Percentiles rank a stretch among this genome's conserved stretches.
Evolutionary conservation across 1,284 basidiomycete species (phyloP).

Genomic region (Tilletia caries): DNA sequence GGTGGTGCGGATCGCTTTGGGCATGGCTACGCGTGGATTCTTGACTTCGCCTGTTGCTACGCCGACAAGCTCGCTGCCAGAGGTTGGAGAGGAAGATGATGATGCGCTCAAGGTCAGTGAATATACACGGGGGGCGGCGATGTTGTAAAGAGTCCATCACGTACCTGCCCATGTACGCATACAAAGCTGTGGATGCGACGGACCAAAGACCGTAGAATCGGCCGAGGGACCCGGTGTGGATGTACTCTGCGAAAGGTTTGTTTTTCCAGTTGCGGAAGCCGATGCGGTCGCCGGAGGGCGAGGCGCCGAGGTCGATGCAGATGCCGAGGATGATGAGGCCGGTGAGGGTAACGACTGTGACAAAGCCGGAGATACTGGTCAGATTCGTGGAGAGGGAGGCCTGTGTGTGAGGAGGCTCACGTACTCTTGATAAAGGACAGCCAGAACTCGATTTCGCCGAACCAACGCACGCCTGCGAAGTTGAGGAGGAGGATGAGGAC

Average conservation of each 20-base stretch:
- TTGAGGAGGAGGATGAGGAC: constrained; percentile 52
- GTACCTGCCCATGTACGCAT: too few species aligned
- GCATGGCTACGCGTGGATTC: constrained; percentile 64
- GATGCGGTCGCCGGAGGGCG: constrained; percentile 64
- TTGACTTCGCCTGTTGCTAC: constrained; percentile 55
- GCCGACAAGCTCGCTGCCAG: constrained; percentile 61
- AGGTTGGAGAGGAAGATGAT: too few species aligned
- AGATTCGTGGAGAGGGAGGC: too few species aligned
- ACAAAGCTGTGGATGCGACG: constrained; percentile 54
- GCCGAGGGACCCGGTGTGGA: constrained; percentile 39
- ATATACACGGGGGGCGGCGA: too few species aligned
- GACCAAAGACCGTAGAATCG: constrained; percentile 40
- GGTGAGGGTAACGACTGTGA: constrained; percentile 19
- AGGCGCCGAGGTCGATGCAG: constrained; percentile 5
- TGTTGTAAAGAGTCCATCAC: too few species aligned
- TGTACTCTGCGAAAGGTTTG: constrained; percentile 29
- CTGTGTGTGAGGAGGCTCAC: too few species aligned
- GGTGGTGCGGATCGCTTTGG: constrained; percentile 60
- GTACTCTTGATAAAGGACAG: constrained; percentile 61
- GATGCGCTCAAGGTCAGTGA: too few species aligned
- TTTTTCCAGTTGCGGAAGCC: constrained; percentile 62
- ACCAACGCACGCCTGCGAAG: constrained; percentile 58
- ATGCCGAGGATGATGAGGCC: constrained; percentile 53
- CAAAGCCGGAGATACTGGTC: constrained; percentile 19
- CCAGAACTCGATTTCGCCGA: constrained; percentile 65